Conservation (phyloP, 2,329 filamentous ascomycete species). For the Aureobasidium sp. region DNA sequence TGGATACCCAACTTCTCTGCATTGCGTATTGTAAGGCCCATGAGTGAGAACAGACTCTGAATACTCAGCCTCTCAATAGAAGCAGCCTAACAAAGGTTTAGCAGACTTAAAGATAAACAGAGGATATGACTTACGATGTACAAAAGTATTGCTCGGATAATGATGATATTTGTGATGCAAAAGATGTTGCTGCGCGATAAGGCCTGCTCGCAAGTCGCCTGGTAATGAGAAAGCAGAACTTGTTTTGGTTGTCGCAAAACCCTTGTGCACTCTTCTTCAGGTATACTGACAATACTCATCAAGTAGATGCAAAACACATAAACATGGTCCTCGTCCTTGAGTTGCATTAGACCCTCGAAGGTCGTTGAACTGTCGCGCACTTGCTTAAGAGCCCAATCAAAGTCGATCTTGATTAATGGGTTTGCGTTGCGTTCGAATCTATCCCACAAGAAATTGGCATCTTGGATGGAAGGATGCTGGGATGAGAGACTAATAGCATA, state of each 20-base stretch:
- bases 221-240: neutral
- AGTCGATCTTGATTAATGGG: slow-evolving; percentile 13
- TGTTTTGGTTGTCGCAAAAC: neutral
- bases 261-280: slow-evolving; percentile 9
- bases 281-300: slow-evolving; percentile 11
- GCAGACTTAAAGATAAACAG: neutral
- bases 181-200: slow-evolving; percentile 7
- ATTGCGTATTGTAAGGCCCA: slow-evolving; percentile 54
- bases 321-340: neutral
- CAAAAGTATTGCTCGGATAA: slow-evolving; percentile 9
- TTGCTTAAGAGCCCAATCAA: slow-evolving; percentile 8
- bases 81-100: slow-evolving; percentile 1
- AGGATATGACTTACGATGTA: neutral
- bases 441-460: slow-evolving; percentile 9
- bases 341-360: neutral
- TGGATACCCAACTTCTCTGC: slow-evolving; percentile 56
- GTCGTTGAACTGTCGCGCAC: neutral
- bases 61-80: neutral
- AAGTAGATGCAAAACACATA: slow-evolving; percentile 6
- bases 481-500: neutral
- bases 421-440: slow-evolving; percentile 9
- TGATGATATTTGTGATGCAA: neutral
- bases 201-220: slow-evolving; percentile 7
- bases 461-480: neutral
- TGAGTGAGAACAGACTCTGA: slow-evolving; percentile 33